These are phyloP conservation scores for Trifolium dubium DNA, from an alignment of 306 rosid species.

Conservation along the genomic window DNA sequence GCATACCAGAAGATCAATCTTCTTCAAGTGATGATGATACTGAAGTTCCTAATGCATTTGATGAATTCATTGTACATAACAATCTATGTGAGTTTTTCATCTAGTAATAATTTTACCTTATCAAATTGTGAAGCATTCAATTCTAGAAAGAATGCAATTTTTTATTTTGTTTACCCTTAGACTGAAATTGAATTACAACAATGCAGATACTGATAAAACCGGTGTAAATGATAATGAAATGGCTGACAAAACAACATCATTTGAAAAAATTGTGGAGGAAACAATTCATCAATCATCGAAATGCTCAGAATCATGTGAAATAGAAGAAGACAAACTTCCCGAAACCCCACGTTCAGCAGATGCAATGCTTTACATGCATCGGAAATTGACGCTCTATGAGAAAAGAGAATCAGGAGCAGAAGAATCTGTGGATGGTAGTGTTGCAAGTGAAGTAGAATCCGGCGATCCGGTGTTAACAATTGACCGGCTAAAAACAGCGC, in stretches of 20 bases:
- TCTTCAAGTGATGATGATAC: slow-evolving; percentile 47
- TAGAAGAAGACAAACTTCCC: slow-evolving; percentile 61
- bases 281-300: slow-evolving; percentile 40
- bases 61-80: slow-evolving; percentile 50
- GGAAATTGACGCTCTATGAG: slow-evolving; percentile 46
- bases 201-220: slow-evolving; percentile 41
- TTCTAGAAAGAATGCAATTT: slow-evolving; percentile 2
- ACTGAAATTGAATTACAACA: slow-evolving; percentile 15
- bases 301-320: slow-evolving; percentile 46
- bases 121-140: slow-evolving; percentile 9
- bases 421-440: slow-evolving; percentile 60
- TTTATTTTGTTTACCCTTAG: slow-evolving; percentile 10
- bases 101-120: slow-evolving; percentile 4
- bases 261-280: slow-evolving; percentile 46
- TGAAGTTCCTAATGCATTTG: slow-evolving; percentile 49
- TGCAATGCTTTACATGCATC: slow-evolving; percentile 47
- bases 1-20: slow-evolving; percentile 49
- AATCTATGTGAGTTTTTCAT: slow-evolving; percentile 49
- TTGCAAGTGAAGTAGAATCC: slow-evolving; percentile 57
- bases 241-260: slow-evolving; percentile 37
- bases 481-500: slow-evolving; percentile 55
- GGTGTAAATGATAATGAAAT: slow-evolving; percentile 16
- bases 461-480: slow-evolving; percentile 54
- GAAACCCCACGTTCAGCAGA: slow-evolving; percentile 63
- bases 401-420: slow-evolving; percentile 60